Conservation (phyloP, 805 yeast genomes). For the Kodamaea laetipori region DNA sequence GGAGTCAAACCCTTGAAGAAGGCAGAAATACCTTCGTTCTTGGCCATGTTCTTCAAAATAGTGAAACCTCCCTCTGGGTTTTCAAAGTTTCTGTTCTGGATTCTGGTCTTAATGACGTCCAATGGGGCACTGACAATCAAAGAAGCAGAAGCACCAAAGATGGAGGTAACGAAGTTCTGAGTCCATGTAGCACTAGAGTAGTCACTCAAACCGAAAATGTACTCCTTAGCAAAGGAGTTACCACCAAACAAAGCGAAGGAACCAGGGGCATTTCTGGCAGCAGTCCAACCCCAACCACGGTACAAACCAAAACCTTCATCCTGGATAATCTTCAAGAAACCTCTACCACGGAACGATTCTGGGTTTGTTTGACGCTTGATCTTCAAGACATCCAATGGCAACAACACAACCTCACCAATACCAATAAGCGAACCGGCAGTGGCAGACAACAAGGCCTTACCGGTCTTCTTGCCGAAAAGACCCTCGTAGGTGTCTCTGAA, state of each 20-base stretch:
- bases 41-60: conserved; percentile 88
- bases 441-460: conserved; percentile 96
- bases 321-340: conserved; percentile 76
- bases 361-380: conserved; percentile 99
- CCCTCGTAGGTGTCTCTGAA: conserved; percentile 70
- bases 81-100: conserved; percentile 94
- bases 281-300: conserved; percentile 99
- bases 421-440: conserved; percentile 97
- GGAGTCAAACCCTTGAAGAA: conserved; percentile 98
- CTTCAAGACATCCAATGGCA: conserved; percentile 95
- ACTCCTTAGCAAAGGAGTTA: conserved; percentile 97
- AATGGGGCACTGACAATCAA: conserved; percentile 96
- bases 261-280: conserved; percentile 99
- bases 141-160: conserved; percentile 95
- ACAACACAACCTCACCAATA: conserved; percentile 93
- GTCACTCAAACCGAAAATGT: conserved; percentile 81
- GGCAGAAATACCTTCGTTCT: conserved; percentile 84
- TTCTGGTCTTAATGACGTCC: conserved; percentile 97
- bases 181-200: conserved; percentile 91
- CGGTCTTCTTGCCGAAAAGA: conserved; percentile 88
- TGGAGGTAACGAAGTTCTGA: conserved; percentile 93
- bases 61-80: conserved; percentile 93
- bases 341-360: conserved; percentile 99
- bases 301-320: conserved; percentile 95
- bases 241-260: conserved; percentile 98